phyloP scores from a whole-genome alignment of 768 basidiomycete species.

The Russula griseocarnosa region DNA sequence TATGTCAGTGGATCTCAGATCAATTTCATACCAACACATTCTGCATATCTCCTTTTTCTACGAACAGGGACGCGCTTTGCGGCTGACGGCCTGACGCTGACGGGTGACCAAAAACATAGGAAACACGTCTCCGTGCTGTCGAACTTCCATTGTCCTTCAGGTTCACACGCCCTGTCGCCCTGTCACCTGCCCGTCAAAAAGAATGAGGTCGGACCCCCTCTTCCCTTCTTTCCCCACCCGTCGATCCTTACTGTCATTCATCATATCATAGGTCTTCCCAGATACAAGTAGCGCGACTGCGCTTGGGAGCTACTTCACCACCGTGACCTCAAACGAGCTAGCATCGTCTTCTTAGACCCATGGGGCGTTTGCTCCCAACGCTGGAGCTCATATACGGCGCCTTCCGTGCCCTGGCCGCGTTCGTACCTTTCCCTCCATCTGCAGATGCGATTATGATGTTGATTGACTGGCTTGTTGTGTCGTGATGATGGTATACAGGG shows the following conservation, averaged over 20 bases:
- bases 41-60: too few relatives aligned
- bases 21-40: too few relatives aligned
- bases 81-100: too few relatives aligned
- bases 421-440: not conserved
- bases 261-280: not conserved
- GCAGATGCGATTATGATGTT: not conserved
- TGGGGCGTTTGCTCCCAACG: not conserved
- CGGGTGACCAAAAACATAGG: too few relatives aligned
- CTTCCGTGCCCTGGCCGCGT: not conserved
- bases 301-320: not conserved
- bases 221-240: not conserved
- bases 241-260: not conserved
- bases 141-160: not conserved
- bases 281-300: not conserved
- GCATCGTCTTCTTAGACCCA: not conserved
- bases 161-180: not conserved
- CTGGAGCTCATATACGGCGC: not conserved
- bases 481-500: constrained; percentile 7
- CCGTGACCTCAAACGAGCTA: not conserved
- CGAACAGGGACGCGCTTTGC: too few relatives aligned
- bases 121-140: too few relatives aligned
- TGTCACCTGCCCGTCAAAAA: not conserved
- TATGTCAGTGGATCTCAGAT: too few relatives aligned
- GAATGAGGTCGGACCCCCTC: not conserved
- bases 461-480: not conserved